phyloP scores from a whole-genome alignment of 108 stramenopile species.

The Skeletonema marinoi region DNA sequence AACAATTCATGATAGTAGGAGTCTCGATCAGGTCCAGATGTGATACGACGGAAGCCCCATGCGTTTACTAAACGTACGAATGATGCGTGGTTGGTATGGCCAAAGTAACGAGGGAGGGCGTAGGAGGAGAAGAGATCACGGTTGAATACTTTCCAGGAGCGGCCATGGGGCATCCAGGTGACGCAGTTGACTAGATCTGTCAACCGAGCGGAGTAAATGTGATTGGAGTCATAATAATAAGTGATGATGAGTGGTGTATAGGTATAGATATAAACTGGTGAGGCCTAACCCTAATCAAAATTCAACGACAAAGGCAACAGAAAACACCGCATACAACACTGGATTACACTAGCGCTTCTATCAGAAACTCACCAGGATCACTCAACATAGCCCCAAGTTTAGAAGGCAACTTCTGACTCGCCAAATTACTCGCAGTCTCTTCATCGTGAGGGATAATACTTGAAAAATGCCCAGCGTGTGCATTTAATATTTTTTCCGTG shows the following conservation, averaged over 20 bases:
- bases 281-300: no score
- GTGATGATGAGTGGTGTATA: no score
- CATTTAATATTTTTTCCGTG: neutral
- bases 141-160: slow-evolving; percentile 83
- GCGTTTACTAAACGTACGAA: slow-evolving; percentile 90
- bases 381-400: slow-evolving; percentile 1
- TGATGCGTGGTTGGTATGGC: slow-evolving; percentile 82
- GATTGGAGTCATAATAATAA: no score
- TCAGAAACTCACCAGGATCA: slow-evolving; percentile 6
- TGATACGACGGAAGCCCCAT: slow-evolving; percentile 90
- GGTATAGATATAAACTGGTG: no score
- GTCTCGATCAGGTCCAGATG: slow-evolving; percentile 79
- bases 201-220: no score
- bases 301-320: no score
- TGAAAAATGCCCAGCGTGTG: neutral
- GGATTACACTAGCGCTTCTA: no score
- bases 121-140: slow-evolving; percentile 81
- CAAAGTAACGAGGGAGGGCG: slow-evolving; percentile 89
- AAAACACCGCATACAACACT: no score
- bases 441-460: neutral
- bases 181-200: slow-evolving; percentile 49
- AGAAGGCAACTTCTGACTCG: neutral
- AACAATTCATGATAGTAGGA: slow-evolving; percentile 88
- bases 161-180: slow-evolving; percentile 80
- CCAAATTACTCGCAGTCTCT: neutral